phyloP scores from a whole-genome alignment of 2,329 filamentous ascomycete genomes.

The Neoscytalidium dimidiatum region DNA sequence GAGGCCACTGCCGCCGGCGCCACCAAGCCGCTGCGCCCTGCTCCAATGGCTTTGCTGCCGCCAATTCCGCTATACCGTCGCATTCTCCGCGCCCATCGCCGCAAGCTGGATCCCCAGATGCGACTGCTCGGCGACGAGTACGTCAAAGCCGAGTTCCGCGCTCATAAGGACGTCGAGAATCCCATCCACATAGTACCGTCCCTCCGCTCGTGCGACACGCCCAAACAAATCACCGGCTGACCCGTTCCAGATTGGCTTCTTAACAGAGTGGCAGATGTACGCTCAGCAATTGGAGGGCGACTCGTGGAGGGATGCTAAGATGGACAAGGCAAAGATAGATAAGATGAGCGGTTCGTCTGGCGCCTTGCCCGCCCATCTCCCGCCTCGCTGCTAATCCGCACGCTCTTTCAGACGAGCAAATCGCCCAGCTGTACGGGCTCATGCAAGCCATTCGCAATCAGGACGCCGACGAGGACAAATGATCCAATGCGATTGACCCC shows the following conservation, averaged over 20 bases:
- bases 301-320: slow-evolving; percentile 77
- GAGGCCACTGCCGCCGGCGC: slow-evolving; percentile 35
- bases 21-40: slow-evolving; percentile 36
- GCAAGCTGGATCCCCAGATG: slow-evolving; percentile 70
- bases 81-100: slow-evolving; percentile 82
- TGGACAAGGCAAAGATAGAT: slow-evolving; percentile 80
- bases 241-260: slow-evolving; percentile 75
- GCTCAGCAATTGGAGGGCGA: slow-evolving; percentile 90
- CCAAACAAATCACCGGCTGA: not conserved
- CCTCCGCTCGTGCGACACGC: not conserved
- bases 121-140: slow-evolving; percentile 88
- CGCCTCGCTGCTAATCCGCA: not conserved
- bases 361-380: not conserved
- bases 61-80: slow-evolving; percentile 89
- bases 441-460: slow-evolving; percentile 75
- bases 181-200: slow-evolving; percentile 79
- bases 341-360: slow-evolving; percentile 83
- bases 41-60: slow-evolving; percentile 72
- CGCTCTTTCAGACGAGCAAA: slow-evolving; percentile 72
- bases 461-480: slow-evolving; percentile 46
- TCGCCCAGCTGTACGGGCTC: slow-evolving; percentile 90
- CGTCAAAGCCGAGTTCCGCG: slow-evolving; percentile 87
- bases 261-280: slow-evolving; percentile 96
- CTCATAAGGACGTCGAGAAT: slow-evolving; percentile 82
- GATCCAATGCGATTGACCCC: not conserved